Base-by-base conservation (phyloP, 306 rosid genomes). In the Inga laurina region DNA sequence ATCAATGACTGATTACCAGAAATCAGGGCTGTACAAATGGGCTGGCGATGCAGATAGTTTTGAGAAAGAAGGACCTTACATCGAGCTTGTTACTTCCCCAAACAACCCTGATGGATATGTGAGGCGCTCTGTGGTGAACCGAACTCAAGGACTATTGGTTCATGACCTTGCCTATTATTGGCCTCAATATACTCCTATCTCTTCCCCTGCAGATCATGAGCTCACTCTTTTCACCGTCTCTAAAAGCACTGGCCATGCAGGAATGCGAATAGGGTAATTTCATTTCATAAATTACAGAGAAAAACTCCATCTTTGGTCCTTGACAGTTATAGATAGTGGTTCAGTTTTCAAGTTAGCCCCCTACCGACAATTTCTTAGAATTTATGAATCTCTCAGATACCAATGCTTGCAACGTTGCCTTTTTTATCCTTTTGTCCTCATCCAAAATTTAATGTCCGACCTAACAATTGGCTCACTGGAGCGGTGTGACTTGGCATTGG, bases 81-180 rank as follows among this genome's bases (percentile, higher is more conserved):
- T 95, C 12, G 98, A 95, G 86, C 75, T 95, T 22, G 91, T 95
- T 12, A 95, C 98, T 54, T 89, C 98, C 24, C 98, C 98, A 14
- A 95, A 92, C 82, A 95, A 95, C 84, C 98, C 98, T 0, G 98
- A 95, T 82, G 98, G 98, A 30, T 87, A 61, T 22, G 83, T 75
- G 30, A 86, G 98, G 77, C 81, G 84, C 2, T 82, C 97, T 8
- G 84, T 79, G 72, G 91, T 93, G n/a, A 95, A 95, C 49, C 73
- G 87, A 72, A 89, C 80, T 2, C 90, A 89, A 19, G 98, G 98
- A 4, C 46, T 84, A 51, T 48, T 92, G 90, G 83, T 95, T 46
- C 97, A 93, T 39, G 97, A 95, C 76, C 91, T 95, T 45, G 98
- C 98, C 32, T 95, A 95, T 85, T 95, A 93, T 69, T 95, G 98